Conservation (phyloP, 805 yeast species). For the Candida parachauliodes region DNA sequence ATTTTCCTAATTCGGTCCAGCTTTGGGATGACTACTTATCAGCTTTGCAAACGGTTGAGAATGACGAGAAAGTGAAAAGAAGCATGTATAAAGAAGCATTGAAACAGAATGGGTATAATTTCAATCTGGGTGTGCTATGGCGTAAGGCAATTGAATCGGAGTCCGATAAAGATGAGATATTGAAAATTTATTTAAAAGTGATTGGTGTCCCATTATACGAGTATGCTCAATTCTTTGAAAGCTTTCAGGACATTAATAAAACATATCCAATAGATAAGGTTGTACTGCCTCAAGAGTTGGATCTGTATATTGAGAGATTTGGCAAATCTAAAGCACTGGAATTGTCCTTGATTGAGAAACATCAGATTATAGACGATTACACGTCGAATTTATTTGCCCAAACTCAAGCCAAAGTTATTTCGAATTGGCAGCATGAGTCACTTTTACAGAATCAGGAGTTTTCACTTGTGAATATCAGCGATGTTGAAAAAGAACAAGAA, state of each 20-base stretch:
- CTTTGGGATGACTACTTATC: conserved; percentile 66
- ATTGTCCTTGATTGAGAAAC: conserved; percentile 34
- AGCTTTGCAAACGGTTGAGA: conserved; percentile 44
- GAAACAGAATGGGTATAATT: conserved; percentile 60
- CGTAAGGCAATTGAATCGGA: conserved; percentile 69
- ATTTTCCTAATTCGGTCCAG: conserved; percentile 57
- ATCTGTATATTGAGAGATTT: conserved; percentile 20
- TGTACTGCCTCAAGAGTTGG: conserved; percentile 12
- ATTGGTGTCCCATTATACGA: conserved; percentile 75
- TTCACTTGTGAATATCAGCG: conserved; percentile 32
- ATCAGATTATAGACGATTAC: conserved; percentile 41
- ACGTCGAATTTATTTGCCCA: conserved; percentile 39
- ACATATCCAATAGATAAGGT: conserved; percentile 29
- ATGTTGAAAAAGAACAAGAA: conserved; percentile 41
- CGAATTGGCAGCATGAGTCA: conserved; percentile 72
- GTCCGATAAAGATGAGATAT: conserved; percentile 29
- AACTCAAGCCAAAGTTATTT: conserved; percentile 51
- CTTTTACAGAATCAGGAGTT: conserved; percentile 56
- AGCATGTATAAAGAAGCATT: conserved; percentile 48
- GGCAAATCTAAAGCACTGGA: conserved; percentile 19
- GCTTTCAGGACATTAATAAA: conserved; percentile 38
- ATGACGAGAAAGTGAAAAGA: conserved; percentile 24
- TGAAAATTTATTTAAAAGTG: conserved; percentile 42
- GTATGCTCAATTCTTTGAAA: conserved; percentile 70
- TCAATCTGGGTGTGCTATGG: conserved; percentile 80